Percentiles rank a stretch among this genome's conserved stretches.
Evolutionary conservation across 2,329 filamentous ascomycete species (phyloP).

Genomic region (Xylaria sp.): DNA sequence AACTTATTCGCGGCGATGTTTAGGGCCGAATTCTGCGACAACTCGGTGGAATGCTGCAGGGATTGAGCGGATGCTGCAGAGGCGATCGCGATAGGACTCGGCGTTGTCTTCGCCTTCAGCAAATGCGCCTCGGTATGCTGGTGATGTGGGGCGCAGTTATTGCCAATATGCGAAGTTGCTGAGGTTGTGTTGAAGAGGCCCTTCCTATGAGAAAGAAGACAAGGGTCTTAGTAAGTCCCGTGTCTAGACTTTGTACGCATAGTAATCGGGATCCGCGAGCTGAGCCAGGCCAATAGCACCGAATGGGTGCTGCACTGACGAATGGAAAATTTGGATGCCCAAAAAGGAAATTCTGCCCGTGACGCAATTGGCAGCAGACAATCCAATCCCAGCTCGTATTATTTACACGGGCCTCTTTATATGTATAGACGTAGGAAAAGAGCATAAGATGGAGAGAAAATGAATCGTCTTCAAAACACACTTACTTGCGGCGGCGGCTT

Average conservation of each 20-base stretch:
- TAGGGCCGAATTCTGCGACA: slow-evolving; percentile 41
- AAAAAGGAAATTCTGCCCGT: slow-evolving; percentile 34
- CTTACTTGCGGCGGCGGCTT: slow-evolving; percentile 87
- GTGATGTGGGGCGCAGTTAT: slow-evolving; percentile 38
- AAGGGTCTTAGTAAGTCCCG: slow-evolving; percentile 42
- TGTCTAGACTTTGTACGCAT: slow-evolving; percentile 32
- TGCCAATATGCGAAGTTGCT: slow-evolving; percentile 36
- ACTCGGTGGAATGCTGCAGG: slow-evolving; percentile 42
- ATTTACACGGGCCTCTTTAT: background rate
- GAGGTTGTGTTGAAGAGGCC: slow-evolving; percentile 47
- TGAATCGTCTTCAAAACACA: slow-evolving; percentile 46
- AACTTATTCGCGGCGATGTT: slow-evolving; percentile 42
- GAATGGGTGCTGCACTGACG: slow-evolving; percentile 20
- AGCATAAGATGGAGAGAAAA: background rate
- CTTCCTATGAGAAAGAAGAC: slow-evolving; percentile 45
- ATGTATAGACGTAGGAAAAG: background rate
- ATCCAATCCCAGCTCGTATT: slow-evolving; percentile 7
- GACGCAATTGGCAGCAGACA: slow-evolving; percentile 22
- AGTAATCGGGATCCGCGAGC: slow-evolving; percentile 9
- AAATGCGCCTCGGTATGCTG: slow-evolving; percentile 57
- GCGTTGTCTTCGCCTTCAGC: slow-evolving; percentile 50
- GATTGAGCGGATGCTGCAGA: slow-evolving; percentile 45
- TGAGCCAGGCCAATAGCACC: slow-evolving; percentile 2
- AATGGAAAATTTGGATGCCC: slow-evolving; percentile 39
- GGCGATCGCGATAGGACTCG: slow-evolving; percentile 51